A percentile compares a stretch with the other conserved stretches of the same genome.
These are phyloP conservation scores for Gossypium davidsonii DNA, from an alignment of 441 rosid species.

Conservation along the genomic window DNA sequence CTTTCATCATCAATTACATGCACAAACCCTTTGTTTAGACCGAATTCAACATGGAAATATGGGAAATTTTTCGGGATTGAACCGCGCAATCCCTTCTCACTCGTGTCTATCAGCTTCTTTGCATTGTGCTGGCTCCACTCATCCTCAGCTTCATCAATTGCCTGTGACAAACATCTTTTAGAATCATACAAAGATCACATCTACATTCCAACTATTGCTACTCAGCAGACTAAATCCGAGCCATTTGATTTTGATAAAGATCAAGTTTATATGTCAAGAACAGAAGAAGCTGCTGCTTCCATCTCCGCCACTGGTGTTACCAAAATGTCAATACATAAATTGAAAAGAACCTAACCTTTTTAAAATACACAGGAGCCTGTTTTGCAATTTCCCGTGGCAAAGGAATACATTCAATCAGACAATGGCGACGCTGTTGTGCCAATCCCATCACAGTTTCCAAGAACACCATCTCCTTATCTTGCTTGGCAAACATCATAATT, in stretches of 20 bases:
- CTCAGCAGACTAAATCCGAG: background rate
- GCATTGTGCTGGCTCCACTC: slow-evolving; percentile 96
- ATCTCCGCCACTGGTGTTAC: background rate
- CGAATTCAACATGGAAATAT: slow-evolving; percentile 86
- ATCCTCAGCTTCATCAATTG: slow-evolving; percentile 85
- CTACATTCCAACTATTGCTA: background rate
- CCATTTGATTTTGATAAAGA: background rate
- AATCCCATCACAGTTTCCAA: slow-evolving; percentile 83
- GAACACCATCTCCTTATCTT: slow-evolving; percentile 73
- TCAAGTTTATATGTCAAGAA: background rate
- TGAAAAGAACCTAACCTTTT: slow-evolving; percentile 40
- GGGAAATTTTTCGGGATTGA: slow-evolving; percentile 87
- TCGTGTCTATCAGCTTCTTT: slow-evolving; percentile 87
- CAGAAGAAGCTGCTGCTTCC: background rate
- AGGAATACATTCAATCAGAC: slow-evolving; percentile 81
- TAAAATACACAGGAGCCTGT: slow-evolving; percentile 76
- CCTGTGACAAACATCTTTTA: slow-evolving; percentile 29
- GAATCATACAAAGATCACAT: background rate
- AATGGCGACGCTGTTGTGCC: slow-evolving; percentile 73
- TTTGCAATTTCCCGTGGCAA: slow-evolving; percentile 60
- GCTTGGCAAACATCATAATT: slow-evolving; percentile 80
- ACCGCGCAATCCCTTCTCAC: slow-evolving; percentile 64
- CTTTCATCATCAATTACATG: slow-evolving; percentile 84
- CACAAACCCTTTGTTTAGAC: slow-evolving; percentile 66
- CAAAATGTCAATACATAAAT: background rate